Percentiles rank a stretch among this genome's conserved stretches.
Conservation (phyloP, 2,329 filamentous ascomycete genomes). For the Hyphodiscus sp. region DNA sequence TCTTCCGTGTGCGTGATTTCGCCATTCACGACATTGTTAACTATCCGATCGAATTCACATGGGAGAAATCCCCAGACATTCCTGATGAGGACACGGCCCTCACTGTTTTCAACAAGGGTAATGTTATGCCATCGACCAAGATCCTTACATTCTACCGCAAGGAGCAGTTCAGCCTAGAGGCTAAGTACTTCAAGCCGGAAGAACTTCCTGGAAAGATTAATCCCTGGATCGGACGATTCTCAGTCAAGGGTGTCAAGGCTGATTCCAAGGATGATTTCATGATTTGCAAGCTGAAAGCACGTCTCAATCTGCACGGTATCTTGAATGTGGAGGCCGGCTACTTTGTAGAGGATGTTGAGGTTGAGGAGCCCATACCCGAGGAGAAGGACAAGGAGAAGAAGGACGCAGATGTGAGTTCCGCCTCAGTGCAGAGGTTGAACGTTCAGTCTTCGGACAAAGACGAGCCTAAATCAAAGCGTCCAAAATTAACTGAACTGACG, state of each 20-base stretch:
- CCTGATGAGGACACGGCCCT: conserved; percentile 97
- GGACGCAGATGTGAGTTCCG: conserved; percentile 56
- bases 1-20: conserved; percentile 98
- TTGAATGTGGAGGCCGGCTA: conserved; percentile 96
- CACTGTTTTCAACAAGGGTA: conserved; percentile 95
- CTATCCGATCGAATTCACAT: conserved; percentile 97
- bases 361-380: conserved; percentile 85
- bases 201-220: conserved; percentile 81
- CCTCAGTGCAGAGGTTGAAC: background rate
- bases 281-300: conserved; percentile 99
- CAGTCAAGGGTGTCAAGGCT: conserved; percentile 93
- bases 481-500: conserved; percentile 25
- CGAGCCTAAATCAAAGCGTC: conserved; percentile 21
- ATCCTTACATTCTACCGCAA: conserved; percentile 99
- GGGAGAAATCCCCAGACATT: conserved; percentile 98
- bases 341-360: conserved; percentile 95
- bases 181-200: conserved; percentile 84
- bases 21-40: conserved; percentile 94
- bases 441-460: conserved; percentile 10
- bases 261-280: conserved; percentile 95
- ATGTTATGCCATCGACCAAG: conserved; percentile 96
- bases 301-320: conserved; percentile 92
- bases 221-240: conserved; percentile 96
- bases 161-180: conserved; percentile 93
- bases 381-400: conserved; percentile 55